Evolutionary conservation across 495 filamentous ascomycete species (phyloP).

Genomic region (Aspergillus indologenus): DNA sequence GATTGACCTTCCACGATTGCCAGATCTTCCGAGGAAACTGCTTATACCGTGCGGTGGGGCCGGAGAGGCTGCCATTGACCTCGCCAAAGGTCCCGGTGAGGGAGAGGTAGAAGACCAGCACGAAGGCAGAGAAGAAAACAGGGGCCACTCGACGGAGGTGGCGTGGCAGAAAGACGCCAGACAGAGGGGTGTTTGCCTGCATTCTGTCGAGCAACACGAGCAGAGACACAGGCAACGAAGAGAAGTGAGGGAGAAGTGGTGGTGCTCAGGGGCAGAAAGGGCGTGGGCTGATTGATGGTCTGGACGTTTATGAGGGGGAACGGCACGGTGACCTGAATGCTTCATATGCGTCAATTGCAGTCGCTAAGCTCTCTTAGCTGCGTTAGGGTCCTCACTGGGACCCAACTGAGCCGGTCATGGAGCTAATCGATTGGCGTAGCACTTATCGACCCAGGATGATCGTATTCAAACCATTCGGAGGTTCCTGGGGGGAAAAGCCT

Average conservation of each 20-base stretch:
- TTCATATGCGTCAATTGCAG: neutral
- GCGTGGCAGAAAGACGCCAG: slow-evolving; percentile 15
- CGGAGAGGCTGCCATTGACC: slow-evolving; percentile 15
- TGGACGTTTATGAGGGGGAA: slow-evolving; percentile 1
- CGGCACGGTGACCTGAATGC: neutral
- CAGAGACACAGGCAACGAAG: neutral
- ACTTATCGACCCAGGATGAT: neutral
- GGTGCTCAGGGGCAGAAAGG: neutral
- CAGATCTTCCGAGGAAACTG: slow-evolving; percentile 56
- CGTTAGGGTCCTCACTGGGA: neutral
- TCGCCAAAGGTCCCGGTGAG: slow-evolving; percentile 22
- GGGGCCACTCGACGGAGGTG: slow-evolving; percentile 21
- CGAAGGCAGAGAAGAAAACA: neutral
- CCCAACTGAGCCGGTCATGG: too few species aligned
- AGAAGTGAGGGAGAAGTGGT: neutral
- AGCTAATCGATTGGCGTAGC: neutral
- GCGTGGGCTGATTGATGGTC: neutral
- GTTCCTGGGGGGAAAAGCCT: slow-evolving; percentile 5
- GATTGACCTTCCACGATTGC: slow-evolving; percentile 66
- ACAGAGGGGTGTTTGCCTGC: slow-evolving; percentile 5
- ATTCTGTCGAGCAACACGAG: neutral
- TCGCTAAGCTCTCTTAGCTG: slow-evolving; percentile 1
- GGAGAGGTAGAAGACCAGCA: slow-evolving; percentile 30
- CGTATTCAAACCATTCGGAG: neutral
- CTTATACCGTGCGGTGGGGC: slow-evolving; percentile 6